phyloP scores from a whole-genome alignment of 2,329 filamentous ascomycete genomes.

The Escovopsis weberi region DNA sequence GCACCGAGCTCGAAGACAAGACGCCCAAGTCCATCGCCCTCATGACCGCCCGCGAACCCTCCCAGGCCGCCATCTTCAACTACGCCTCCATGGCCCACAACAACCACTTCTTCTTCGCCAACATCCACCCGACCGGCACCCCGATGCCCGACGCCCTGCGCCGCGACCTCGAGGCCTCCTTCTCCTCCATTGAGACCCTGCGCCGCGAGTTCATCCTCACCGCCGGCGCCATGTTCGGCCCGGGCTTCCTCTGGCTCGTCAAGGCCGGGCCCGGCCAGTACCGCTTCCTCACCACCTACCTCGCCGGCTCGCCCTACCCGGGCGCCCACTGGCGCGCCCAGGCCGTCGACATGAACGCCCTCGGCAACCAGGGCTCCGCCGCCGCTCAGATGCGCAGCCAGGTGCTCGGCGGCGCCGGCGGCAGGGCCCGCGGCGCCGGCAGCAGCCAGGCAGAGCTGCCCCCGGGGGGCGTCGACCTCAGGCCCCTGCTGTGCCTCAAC shows the following conservation, averaged over 20 bases:
- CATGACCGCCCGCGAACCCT: slow-evolving; percentile 63
- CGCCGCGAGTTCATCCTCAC: slow-evolving; percentile 66
- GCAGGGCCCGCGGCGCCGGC: slow-evolving; percentile 12
- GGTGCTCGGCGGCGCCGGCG: slow-evolving; percentile 14
- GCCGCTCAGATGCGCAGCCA: slow-evolving; percentile 25
- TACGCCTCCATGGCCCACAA: slow-evolving; percentile 93
- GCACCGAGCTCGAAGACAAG: slow-evolving; percentile 47
- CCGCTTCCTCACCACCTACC: slow-evolving; percentile 75
- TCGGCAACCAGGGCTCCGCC: slow-evolving; percentile 25
- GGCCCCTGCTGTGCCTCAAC: slow-evolving; percentile 78
- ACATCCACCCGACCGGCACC: slow-evolving; percentile 27
- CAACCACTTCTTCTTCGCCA: slow-evolving; percentile 68
- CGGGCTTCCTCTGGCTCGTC: slow-evolving; percentile 94
- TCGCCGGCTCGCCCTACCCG: slow-evolving; percentile 77
- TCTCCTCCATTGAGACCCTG: slow-evolving; percentile 73
- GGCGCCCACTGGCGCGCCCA: slow-evolving; percentile 70
- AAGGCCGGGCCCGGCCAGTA: slow-evolving; percentile 34
- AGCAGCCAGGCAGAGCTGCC: slow-evolving; percentile 24
- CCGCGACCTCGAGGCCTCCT: slow-evolving; percentile 49
- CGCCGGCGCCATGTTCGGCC: slow-evolving; percentile 85
- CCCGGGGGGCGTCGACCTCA: slow-evolving; percentile 52
- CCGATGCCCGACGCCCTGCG: slow-evolving; percentile 43
- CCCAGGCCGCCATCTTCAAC: slow-evolving; percentile 75
- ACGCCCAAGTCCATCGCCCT: slow-evolving; percentile 55
- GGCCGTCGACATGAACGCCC: slow-evolving; percentile 54